Conservation (phyloP, 1,284 basidiomycete genomes). For the Pulchroboletus neoregius region DNA sequence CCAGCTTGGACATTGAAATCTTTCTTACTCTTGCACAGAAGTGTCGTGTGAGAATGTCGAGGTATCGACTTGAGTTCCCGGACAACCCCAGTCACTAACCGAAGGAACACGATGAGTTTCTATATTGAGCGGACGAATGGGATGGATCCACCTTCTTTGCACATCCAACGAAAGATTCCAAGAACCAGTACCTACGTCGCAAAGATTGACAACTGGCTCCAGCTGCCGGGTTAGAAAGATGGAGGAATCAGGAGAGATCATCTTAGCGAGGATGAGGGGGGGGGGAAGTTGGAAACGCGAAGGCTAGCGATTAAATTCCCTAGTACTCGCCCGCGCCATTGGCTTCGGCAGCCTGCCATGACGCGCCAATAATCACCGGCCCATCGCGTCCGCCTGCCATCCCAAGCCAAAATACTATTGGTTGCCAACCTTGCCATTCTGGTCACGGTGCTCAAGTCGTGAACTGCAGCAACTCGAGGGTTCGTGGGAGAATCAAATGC, state of each 20-base stretch:
- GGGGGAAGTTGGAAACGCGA: background rate
- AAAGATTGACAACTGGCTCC: background rate
- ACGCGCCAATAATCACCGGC: background rate
- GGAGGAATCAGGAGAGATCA: background rate
- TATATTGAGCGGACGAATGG: background rate
- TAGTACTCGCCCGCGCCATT: background rate
- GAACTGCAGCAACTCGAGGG: background rate
- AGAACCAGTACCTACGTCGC: background rate
- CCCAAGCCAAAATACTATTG: slow-evolving; percentile 5
- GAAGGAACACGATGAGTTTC: background rate
- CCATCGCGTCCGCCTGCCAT: slow-evolving; percentile 1
- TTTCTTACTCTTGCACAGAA: background rate
- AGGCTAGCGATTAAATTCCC: slow-evolving; percentile 5
- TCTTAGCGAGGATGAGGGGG: background rate
- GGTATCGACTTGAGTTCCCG: background rate
- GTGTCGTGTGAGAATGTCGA: background rate
- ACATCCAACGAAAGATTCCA: background rate
- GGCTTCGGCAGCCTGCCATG: slow-evolving; percentile 14
- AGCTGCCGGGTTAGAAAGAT: background rate
- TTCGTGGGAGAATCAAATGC: slow-evolving; percentile 14
- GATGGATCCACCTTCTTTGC: background rate
- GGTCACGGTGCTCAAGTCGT: too few species aligned
- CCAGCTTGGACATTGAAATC: background rate
- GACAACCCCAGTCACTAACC: background rate
- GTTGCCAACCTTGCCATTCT: slow-evolving; percentile 2